Conservation (phyloP, 495 filamentous ascomycete species). For the Xeromyces bisporus region DNA sequence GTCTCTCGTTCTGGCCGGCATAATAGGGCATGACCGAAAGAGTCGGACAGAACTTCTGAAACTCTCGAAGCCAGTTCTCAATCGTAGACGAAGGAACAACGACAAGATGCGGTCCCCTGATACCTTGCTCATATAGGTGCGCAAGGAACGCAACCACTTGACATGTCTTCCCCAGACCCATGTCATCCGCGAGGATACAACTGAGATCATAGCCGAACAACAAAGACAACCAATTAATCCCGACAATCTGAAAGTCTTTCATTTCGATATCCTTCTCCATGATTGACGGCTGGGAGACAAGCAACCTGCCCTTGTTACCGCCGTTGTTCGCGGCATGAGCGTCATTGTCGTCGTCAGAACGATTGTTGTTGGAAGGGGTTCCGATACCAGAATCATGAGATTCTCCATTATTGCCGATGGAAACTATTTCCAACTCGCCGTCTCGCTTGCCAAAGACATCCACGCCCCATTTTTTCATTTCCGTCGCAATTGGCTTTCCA, state of each 20-base stretch:
- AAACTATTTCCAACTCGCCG: constrained; percentile 53
- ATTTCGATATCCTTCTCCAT: constrained; percentile 55
- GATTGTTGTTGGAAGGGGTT: constrained; percentile 46
- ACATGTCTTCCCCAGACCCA: constrained; percentile 95
- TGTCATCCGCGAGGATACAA: constrained; percentile 90
- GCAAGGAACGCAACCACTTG: constrained; percentile 89
- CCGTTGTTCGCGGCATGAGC: constrained; percentile 13
- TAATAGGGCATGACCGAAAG: constrained; percentile 71
- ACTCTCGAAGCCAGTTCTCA: constrained; percentile 90
- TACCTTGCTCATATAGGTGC: constrained; percentile 50
- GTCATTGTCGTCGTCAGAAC: constrained; percentile 34
- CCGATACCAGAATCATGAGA: constrained; percentile 57
- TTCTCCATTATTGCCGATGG: constrained; percentile 30
- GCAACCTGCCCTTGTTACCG: constrained; percentile 25
- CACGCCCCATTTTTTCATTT: constrained; percentile 64
- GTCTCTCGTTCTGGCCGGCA: constrained; percentile 43
- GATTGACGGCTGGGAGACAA: constrained; percentile 52
- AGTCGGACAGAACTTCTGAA: constrained; percentile 65
- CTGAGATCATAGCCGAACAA: constrained; percentile 62
- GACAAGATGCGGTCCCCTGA: constrained; percentile 66
- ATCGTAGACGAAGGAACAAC: constrained; percentile 85
- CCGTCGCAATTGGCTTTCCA: constrained; percentile 46
- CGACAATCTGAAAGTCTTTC: constrained; percentile 88
- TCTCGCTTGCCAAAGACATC: constrained; percentile 50
- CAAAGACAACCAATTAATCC: constrained; percentile 81